These are phyloP conservation scores for Syncephalastrum sp. DNA, from an alignment of 371 early-diverging fungal species.

Conservation along the genomic window DNA sequence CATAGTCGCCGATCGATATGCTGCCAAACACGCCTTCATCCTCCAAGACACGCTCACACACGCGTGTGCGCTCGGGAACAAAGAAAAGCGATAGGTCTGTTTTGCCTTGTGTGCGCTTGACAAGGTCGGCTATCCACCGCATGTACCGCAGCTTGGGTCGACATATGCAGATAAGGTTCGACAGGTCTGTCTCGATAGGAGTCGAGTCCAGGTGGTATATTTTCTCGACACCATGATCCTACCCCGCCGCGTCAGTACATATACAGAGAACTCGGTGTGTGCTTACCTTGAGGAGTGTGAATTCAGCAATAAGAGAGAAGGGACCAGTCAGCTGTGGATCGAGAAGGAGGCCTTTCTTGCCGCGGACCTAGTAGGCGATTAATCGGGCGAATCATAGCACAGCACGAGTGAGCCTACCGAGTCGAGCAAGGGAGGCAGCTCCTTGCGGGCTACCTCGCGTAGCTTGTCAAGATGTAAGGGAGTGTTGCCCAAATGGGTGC, in stretches of 20 bases:
- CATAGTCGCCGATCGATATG: conserved; percentile 81
- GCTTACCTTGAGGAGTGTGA: conserved; percentile 76
- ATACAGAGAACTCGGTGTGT: not conserved
- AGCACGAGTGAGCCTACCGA: conserved; percentile 49
- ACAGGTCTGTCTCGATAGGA: conserved; percentile 66
- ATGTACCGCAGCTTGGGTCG: conserved; percentile 77
- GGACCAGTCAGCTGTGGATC: conserved; percentile 85
- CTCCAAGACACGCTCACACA: conserved; percentile 88
- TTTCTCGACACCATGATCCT: conserved; percentile 95
- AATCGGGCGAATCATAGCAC: not conserved
- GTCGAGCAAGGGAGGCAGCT: conserved; percentile 72
- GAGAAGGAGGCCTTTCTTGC: conserved; percentile 85
- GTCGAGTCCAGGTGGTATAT: conserved; percentile 77
- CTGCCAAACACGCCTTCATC: conserved; percentile 90
- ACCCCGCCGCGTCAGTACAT: not conserved
- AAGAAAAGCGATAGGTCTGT: conserved; percentile 76
- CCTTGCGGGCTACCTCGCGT: conserved; percentile 69
- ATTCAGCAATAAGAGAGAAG: conserved; percentile 83
- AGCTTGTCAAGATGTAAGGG: conserved; percentile 59
- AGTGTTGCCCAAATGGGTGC: conserved; percentile 47
- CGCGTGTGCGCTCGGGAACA: conserved; percentile 84
- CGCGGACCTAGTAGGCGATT: conserved; percentile 66
- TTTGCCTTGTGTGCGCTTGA: conserved; percentile 31
- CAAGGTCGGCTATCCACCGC: conserved; percentile 76
- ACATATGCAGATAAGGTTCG: conserved; percentile 79